Conservation (phyloP, 2,329 filamentous ascomycete genomes). For the Fusarium hainanense region DNA sequence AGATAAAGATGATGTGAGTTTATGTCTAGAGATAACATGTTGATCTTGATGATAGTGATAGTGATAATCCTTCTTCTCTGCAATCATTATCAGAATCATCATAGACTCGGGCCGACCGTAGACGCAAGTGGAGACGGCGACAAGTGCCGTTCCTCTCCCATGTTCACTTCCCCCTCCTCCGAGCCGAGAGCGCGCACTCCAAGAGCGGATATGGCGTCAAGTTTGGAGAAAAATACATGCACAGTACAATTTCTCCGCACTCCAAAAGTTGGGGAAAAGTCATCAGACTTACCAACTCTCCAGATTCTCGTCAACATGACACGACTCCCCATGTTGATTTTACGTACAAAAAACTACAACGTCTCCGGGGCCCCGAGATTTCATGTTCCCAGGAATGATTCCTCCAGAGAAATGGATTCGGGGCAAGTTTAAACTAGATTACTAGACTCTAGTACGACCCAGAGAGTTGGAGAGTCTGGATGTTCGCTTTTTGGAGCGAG, state of each 20-base stretch:
- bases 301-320: slow-evolving; percentile 6
- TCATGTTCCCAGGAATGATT: not conserved
- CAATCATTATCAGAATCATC: slow-evolving; percentile 3
- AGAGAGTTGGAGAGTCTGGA: slow-evolving; percentile 9
- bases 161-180: not conserved
- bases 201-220: slow-evolving; percentile 29
- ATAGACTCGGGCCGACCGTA: slow-evolving; percentile 25
- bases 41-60: not conserved
- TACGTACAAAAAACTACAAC: slow-evolving; percentile 18
- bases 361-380: slow-evolving; percentile 33
- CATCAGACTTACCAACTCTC: slow-evolving; percentile 6
- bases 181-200: slow-evolving; percentile 10
- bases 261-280: slow-evolving; percentile 15
- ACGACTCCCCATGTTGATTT: not conserved
- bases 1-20: slow-evolving; percentile 10
- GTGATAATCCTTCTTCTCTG: not conserved
- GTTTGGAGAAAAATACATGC: slow-evolving; percentile 17
- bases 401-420: not conserved
- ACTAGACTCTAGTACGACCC: no score
- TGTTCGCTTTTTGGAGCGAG: slow-evolving; percentile 17
- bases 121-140: slow-evolving; percentile 16
- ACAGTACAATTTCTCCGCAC: slow-evolving; percentile 19
- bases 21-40: not conserved
- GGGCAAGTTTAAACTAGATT: slow-evolving; percentile 3
- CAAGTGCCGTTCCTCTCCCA: slow-evolving; percentile 23